These are phyloP conservation scores for Sporothrix humicola DNA, from an alignment of 2,329 filamentous ascomycete species.

Conservation along the genomic window DNA sequence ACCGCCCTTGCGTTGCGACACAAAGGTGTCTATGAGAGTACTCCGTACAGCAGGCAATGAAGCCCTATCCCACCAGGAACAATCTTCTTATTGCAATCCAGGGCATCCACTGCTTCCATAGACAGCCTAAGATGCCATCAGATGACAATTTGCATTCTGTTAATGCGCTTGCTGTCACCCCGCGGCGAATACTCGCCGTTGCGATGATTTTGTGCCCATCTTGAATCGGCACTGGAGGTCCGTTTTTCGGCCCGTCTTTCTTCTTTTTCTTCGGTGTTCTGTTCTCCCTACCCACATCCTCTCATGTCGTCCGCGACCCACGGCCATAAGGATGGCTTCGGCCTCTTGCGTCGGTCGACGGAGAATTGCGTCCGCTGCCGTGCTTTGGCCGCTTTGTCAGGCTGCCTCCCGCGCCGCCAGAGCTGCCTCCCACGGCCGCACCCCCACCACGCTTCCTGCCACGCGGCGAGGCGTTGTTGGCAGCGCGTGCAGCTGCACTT, in stretches of 20 bases:
- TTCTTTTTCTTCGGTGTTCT: not conserved
- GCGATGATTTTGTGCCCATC: no score
- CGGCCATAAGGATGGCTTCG: conserved; percentile 29
- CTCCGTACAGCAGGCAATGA: no score
- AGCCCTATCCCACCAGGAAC: no score
- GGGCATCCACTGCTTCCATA: no score
- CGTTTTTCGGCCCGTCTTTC: not conserved
- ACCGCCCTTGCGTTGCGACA: no score
- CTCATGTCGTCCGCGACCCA: conserved; percentile 29
- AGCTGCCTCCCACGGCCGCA: not conserved
- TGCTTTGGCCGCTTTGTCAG: conserved; percentile 35
- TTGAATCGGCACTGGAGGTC: no score
- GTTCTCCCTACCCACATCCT: not conserved
- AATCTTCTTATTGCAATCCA: no score
- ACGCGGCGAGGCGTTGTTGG: conserved; percentile 5
- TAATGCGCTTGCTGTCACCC: not conserved
- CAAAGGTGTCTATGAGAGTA: no score
- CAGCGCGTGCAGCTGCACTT: not conserved
- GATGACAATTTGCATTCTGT: no score
- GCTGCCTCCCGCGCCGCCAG: not conserved
- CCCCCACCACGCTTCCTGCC: conserved; percentile 30
- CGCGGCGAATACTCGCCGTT: not conserved
- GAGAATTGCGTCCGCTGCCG: conserved; percentile 17
- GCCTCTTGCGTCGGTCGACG: not conserved
- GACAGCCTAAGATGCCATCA: no score